Evolutionary conservation across 1,139 yeast genomes (phyloP).

Genomic region (Protomyces pachydermus): DNA sequence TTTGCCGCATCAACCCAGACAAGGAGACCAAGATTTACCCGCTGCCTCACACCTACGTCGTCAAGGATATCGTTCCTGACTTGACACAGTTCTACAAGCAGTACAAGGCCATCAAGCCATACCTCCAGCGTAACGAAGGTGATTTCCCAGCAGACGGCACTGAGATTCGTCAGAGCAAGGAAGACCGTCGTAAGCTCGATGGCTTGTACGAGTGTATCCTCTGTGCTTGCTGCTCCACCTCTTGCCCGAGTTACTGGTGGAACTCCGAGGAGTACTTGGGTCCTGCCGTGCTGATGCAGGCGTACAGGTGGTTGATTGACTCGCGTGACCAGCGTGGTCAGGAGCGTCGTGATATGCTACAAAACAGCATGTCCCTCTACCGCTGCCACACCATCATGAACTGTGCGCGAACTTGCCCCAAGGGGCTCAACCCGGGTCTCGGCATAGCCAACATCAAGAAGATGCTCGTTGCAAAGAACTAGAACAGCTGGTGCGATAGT

Average conservation of each 20-base stretch:
- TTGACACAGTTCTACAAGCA: conserved; percentile 96
- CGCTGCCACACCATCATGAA: conserved; percentile 76
- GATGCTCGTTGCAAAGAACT: conserved; percentile 51
- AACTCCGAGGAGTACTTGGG: conserved; percentile 98
- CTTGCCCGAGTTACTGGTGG: conserved; percentile 99
- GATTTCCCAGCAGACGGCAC: conserved; percentile 80
- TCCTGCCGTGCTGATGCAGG: conserved; percentile 98
- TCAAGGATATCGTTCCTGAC: conserved; percentile 95
- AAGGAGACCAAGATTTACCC: conserved; percentile 89
- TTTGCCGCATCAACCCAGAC: conserved; percentile 76
- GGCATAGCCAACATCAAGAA: conserved; percentile 98
- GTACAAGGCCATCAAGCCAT: conserved; percentile 96
- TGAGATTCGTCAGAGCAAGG: conserved; percentile 87
- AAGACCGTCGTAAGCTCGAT: conserved; percentile 92
- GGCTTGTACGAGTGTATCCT: conserved; percentile 96
- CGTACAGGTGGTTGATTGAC: conserved; percentile 95
- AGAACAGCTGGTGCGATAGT: conserved; percentile 43
- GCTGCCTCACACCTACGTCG: conserved; percentile 96
- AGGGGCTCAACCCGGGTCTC: conserved; percentile 96
- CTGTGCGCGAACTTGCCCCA: conserved; percentile 70
- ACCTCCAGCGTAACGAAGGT: conserved; percentile 62
- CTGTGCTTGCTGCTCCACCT: conserved; percentile 98
- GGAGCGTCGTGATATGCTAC: conserved; percentile 79
- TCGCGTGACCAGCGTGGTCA: conserved; percentile 88
- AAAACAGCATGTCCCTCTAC: conserved; percentile 95